phyloP scores from a whole-genome alignment of 169 alveolate genomes.

The Eimeria falciformis region DNA sequence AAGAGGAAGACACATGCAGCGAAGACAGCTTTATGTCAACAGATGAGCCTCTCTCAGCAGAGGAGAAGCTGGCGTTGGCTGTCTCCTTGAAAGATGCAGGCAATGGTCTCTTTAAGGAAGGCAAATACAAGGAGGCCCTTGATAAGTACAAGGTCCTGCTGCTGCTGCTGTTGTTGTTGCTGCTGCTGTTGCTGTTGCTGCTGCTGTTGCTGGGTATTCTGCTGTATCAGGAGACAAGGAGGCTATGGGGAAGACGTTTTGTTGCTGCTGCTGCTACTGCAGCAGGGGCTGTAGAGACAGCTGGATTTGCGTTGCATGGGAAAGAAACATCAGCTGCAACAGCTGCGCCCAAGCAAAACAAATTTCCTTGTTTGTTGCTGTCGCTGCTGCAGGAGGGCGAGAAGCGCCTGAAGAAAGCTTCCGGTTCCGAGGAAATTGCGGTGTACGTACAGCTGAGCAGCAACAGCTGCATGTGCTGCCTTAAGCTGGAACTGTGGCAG shows the following conservation, averaged over 20 bases:
- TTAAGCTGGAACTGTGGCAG: constrained; percentile 49
- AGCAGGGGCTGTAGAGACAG: neutral
- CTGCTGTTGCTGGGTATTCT: too few species aligned
- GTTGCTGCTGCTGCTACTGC: neutral
- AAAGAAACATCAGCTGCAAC: too few species aligned
- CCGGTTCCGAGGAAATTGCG: constrained; percentile 8
- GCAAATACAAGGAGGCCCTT: neutral
- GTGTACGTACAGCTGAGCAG: constrained; percentile 53
- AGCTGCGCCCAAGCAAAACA: too few species aligned
- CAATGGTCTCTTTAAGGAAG: constrained; percentile 34
- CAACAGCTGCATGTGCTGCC: constrained; percentile 63
- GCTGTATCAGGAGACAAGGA: too few species aligned
- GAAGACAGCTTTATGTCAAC: constrained; percentile 4
- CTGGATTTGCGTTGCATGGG: too few species aligned
- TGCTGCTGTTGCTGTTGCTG: neutral
- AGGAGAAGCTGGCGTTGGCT: neutral
- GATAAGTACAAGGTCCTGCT: constrained; percentile 19
- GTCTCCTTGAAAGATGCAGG: neutral
- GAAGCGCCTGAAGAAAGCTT: constrained; percentile 30
- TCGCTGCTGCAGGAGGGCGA: constrained; percentile 29
- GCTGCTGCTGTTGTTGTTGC: neutral
- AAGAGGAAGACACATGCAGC: constrained; percentile 15
- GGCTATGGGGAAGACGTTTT: neutral
- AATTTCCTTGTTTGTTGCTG: neutral
- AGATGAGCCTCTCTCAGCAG: neutral